These are phyloP conservation scores for Dendrobium officinale DNA, from an alignment of 106 monocot genomes.

Conservation along the genomic window DNA sequence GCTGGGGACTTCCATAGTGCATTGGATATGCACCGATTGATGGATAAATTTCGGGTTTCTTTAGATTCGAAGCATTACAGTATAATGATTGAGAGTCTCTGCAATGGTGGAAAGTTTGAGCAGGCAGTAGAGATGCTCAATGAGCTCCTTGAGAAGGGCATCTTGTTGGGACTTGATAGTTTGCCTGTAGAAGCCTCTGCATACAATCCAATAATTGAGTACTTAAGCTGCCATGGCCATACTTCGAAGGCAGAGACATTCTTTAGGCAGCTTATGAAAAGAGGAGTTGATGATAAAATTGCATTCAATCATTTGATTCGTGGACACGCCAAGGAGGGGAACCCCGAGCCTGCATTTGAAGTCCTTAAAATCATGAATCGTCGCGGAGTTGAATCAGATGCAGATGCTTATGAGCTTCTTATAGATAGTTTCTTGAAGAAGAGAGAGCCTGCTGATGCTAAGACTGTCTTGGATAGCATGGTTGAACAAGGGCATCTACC, in stretches of 20 bases:
- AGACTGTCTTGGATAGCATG: conserved; percentile 68
- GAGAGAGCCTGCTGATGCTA: conserved; percentile 75
- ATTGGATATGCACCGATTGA: conserved; percentile 40
- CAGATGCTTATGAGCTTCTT: conserved; percentile 46
- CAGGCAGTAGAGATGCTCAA: conserved; percentile 51
- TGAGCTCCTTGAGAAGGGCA: conserved; percentile 61
- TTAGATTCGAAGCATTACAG: conserved; percentile 49
- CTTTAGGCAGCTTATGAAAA: conserved; percentile 96
- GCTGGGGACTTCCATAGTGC: conserved; percentile 59
- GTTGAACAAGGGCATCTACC: conserved; percentile 81
- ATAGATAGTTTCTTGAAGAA: conserved; percentile 81
- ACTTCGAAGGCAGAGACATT: conserved; percentile 74
- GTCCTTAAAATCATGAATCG: conserved; percentile 73
- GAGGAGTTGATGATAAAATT: conserved; percentile 66
- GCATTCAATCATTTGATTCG: conserved; percentile 78
- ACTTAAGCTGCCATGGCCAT: conserved; percentile 44
- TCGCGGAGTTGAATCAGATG: conserved; percentile 44
- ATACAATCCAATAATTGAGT: conserved; percentile 72
- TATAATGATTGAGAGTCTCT: conserved; percentile 60
- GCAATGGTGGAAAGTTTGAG: conserved; percentile 40
- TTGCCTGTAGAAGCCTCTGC: conserved; percentile 43
- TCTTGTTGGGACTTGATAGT: conserved; percentile 32
- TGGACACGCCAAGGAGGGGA: conserved; percentile 68
- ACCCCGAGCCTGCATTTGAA: conserved; percentile 59
- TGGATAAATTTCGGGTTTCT: conserved; percentile 33